phyloP scores from a whole-genome alignment of 768 basidiomycete species.

The Tubosaeta sp. region DNA sequence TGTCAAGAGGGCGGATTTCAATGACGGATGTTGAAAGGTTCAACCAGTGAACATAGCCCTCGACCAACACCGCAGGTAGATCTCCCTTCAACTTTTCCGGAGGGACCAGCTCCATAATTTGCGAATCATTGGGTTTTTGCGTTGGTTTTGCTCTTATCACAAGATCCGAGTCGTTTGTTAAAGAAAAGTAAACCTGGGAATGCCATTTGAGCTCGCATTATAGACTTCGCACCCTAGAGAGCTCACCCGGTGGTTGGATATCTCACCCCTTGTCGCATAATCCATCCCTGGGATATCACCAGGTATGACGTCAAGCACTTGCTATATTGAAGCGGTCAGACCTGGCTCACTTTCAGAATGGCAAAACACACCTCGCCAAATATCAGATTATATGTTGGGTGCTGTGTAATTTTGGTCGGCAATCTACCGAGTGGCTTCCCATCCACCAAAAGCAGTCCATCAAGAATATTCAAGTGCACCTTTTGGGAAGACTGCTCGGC shows the following conservation, averaged over 20 bases:
- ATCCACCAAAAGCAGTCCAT: conserved; percentile 24
- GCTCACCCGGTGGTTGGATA: conserved; percentile 20
- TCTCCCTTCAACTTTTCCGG: conserved; percentile 15
- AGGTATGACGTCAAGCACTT: too few relatives aligned
- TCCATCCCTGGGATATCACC: conserved; percentile 23
- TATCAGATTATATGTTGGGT: too few relatives aligned
- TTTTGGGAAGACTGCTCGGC: background rate
- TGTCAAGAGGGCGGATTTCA: conserved; percentile 22
- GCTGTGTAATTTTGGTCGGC: conserved; percentile 7
- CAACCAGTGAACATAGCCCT: conserved; percentile 26
- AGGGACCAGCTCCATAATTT: conserved; percentile 19
- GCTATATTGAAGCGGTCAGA: too few relatives aligned
- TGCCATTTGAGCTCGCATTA: background rate
- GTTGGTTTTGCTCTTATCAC: too few relatives aligned
- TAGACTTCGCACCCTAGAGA: background rate
- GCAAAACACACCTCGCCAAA: too few relatives aligned
- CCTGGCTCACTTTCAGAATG: too few relatives aligned
- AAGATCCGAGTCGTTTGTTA: conserved; percentile 4
- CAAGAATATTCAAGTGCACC: conserved; percentile 14
- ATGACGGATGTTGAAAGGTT: conserved; percentile 14
- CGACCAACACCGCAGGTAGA: background rate
- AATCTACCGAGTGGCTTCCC: conserved; percentile 19
- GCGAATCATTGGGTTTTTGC: too few relatives aligned
- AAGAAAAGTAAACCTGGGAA: conserved; percentile 13
- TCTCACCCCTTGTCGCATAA: conserved; percentile 15